Evolutionary conservation across 164 flowering plant genomes (phyloP).

Genomic region (Nymphaea thermarum): DNA sequence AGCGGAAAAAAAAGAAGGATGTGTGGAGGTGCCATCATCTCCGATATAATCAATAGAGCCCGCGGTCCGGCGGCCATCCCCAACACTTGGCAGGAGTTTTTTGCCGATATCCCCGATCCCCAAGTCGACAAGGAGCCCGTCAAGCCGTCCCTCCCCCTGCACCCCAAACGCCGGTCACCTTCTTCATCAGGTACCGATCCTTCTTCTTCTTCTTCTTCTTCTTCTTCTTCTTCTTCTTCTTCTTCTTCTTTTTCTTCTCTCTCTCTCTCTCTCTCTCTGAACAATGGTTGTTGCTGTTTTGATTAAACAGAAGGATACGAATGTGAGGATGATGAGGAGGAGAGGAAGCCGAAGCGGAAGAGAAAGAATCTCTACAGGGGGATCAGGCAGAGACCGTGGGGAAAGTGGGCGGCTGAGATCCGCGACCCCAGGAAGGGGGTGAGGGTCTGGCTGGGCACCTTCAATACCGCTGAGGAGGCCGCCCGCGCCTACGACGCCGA

Average conservation of each 20-base stretch:
- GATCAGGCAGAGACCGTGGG: conserved; percentile 2
- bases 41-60: neutral
- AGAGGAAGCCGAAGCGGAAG: neutral
- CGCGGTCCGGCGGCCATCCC: neutral
- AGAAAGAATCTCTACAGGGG: conserved; percentile 2
- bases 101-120: neutral
- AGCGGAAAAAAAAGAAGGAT: neutral
- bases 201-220: neutral
- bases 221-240: neutral
- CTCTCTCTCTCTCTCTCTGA: neutral
- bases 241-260: neutral
- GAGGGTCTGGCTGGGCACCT: conserved; percentile 1
- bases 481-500: conserved; percentile 13
- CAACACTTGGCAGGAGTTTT: neutral
- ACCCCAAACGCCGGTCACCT: neutral
- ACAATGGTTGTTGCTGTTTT: neutral
- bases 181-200: neutral
- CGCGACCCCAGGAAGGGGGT: neutral
- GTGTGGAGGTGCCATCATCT: neutral
- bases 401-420: conserved; percentile 2
- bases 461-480: conserved; percentile 1
- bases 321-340: neutral
- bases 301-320: neutral
- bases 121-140: neutral
- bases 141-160: neutral